A percentile compares a stretch with the other conserved stretches of the same genome.
These are phyloP conservation scores for Porcisia deanei DNA, from an alignment of 208 protist species.

Conservation along the genomic window DNA sequence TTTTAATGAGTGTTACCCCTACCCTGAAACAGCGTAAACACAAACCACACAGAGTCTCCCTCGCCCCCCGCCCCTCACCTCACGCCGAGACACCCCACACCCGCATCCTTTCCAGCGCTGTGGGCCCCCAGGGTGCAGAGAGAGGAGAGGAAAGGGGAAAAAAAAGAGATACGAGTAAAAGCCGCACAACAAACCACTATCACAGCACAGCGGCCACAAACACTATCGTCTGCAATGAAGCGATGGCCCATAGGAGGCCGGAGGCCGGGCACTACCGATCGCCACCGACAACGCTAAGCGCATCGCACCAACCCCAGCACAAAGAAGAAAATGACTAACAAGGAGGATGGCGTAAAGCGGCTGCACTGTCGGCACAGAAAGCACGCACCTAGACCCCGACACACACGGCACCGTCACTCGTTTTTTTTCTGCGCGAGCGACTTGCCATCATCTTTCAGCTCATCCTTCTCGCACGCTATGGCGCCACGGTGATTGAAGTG, in stretches of 20 bases:
- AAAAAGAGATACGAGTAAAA: not conserved
- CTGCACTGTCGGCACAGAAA: not conserved
- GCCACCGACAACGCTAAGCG: not conserved
- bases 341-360: not conserved
- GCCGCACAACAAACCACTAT: not conserved
- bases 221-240: not conserved
- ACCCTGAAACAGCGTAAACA: not conserved
- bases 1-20: not conserved
- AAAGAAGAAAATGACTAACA: not conserved
- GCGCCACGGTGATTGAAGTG: slow-evolving; percentile 90
- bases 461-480: slow-evolving; percentile 31
- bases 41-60: not conserved
- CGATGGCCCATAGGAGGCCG: not conserved
- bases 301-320: not conserved
- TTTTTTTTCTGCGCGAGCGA: slow-evolving; percentile 38
- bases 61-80: not conserved
- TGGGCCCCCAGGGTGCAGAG: not conserved
- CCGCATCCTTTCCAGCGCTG: not conserved
- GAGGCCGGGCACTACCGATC: not conserved
- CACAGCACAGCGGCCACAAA: not conserved
- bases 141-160: too few relatives aligned
- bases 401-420: slow-evolving; percentile 23
- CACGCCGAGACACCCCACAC: not conserved
- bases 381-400: not conserved
- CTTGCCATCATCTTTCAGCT: slow-evolving; percentile 41